Percentiles rank a stretch among this genome's conserved stretches.
Evolutionary conservation across 345 rosid species (phyloP).

Genomic region (Citrus maxima): DNA sequence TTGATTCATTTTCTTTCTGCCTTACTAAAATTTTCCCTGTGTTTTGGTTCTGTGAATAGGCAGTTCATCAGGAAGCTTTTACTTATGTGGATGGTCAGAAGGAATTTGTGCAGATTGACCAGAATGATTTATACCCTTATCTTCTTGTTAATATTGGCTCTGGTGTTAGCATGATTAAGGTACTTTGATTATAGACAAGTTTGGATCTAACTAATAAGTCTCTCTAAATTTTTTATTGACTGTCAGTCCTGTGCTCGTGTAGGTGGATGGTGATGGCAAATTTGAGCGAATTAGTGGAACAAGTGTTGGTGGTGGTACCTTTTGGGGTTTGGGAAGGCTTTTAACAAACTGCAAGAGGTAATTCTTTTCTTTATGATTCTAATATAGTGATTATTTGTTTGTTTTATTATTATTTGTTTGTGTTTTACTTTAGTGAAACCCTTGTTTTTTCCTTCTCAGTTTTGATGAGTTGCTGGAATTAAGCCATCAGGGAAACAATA

Average conservation of each 20-base stretch:
- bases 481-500: constrained; percentile 75
- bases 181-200: constrained; percentile 20
- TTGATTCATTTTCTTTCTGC: neutral
- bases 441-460: constrained; percentile 35
- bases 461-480: constrained; percentile 74
- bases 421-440: neutral
- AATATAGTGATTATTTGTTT: neutral
- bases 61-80: constrained; percentile 76
- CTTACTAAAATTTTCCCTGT: constrained; percentile 4
- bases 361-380: constrained; percentile 6
- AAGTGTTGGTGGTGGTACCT: constrained; percentile 88
- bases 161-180: constrained; percentile 98
- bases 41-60: constrained; percentile 41
- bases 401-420: neutral
- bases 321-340: constrained; percentile 83
- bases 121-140: constrained; percentile 73
- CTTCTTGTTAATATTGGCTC: constrained; percentile 93
- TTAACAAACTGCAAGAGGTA: constrained; percentile 81
- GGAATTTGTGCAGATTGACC: constrained; percentile 70
- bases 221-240: constrained; percentile 12
- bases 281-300: constrained; percentile 88
- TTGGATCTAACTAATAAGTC: neutral
- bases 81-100: constrained; percentile 63
- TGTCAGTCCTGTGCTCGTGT: constrained; percentile 20
- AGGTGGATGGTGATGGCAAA: constrained; percentile 84